Evolutionary conservation across 2,329 filamentous ascomycete genomes (phyloP).

Genomic region (Dothideomycetes sp.): DNA sequence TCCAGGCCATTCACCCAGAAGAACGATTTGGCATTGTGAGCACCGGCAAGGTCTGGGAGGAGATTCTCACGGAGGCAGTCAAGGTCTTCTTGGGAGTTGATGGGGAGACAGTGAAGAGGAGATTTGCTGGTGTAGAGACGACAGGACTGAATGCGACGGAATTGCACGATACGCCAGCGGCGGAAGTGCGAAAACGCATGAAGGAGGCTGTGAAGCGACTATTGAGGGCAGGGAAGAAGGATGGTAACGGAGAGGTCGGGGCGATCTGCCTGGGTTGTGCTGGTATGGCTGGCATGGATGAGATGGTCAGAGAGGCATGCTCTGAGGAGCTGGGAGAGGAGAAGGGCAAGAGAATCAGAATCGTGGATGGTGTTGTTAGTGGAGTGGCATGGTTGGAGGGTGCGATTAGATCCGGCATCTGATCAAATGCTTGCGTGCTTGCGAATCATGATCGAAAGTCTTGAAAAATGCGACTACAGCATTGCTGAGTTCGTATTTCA

Average conservation of each 20-base stretch:
- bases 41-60: conserved; percentile 76
- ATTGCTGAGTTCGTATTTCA: no score
- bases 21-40: conserved; percentile 76
- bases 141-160: conserved; percentile 73
- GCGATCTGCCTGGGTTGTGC: conserved; percentile 80
- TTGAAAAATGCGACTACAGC: no score
- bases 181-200: conserved; percentile 55
- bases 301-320: conserved; percentile 61
- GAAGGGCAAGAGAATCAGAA: conserved; percentile 47
- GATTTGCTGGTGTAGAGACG: conserved; percentile 72
- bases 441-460: no score
- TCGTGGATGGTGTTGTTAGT: conserved; percentile 72
- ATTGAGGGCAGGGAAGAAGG: conserved; percentile 37
- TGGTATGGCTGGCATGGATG: conserved; percentile 79
- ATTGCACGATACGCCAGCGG: conserved; percentile 57
- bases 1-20: conserved; percentile 41
- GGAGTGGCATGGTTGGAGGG: conserved; percentile 54
- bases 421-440: conserved; percentile 1
- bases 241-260: conserved; percentile 39
- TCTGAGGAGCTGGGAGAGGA: conserved; percentile 51
- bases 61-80: conserved; percentile 57
- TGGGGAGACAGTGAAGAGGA: conserved; percentile 57
- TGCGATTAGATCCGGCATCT: conserved; percentile 26
- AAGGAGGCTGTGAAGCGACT: conserved; percentile 58
- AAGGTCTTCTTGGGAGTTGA: conserved; percentile 49